Conservation (phyloP, 257 asterid species). For the Solanum clarkiae region DNA sequence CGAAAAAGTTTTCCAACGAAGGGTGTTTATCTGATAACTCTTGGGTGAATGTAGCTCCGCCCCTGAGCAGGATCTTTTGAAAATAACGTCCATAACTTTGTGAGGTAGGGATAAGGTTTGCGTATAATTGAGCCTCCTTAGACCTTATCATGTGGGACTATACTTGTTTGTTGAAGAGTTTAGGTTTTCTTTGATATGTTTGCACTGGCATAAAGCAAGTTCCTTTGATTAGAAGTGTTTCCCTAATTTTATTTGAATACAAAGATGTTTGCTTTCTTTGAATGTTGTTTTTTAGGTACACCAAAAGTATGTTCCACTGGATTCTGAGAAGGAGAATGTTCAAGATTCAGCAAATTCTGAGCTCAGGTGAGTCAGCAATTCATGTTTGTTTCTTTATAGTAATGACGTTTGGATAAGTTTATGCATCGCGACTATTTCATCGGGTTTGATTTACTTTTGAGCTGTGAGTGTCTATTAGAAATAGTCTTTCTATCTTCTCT, state of each 20-base stretch:
- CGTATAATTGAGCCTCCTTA: no score
- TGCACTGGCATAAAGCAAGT: neutral
- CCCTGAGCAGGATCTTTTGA: no score
- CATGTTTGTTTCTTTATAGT: neutral
- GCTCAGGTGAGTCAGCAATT: constrained; percentile 15
- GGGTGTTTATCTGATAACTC: no score
- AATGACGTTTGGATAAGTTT: neutral
- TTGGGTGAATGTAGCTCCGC: no score
- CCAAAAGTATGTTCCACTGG: constrained; percentile 52
- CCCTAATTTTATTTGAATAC: neutral
- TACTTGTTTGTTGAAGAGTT: no score
- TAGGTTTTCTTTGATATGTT: neutral
- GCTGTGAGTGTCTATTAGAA: rapidly evolving
- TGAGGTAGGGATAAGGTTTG: neutral
- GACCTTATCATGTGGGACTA: neutral
- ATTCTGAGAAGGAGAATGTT: constrained; percentile 20
- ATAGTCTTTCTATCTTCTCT: neutral
- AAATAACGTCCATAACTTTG: neutral
- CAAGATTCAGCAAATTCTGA: constrained; percentile 22
- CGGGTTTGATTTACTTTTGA: neutral
- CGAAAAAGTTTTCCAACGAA: no score
- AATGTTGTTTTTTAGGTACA: constrained; percentile 17
- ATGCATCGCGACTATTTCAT: neutral
- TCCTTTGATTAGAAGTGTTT: neutral
- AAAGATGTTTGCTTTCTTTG: neutral